phyloP scores from a whole-genome alignment of 176 grass and related monocot genomes.

The Tillandsia leiboldiana region DNA sequence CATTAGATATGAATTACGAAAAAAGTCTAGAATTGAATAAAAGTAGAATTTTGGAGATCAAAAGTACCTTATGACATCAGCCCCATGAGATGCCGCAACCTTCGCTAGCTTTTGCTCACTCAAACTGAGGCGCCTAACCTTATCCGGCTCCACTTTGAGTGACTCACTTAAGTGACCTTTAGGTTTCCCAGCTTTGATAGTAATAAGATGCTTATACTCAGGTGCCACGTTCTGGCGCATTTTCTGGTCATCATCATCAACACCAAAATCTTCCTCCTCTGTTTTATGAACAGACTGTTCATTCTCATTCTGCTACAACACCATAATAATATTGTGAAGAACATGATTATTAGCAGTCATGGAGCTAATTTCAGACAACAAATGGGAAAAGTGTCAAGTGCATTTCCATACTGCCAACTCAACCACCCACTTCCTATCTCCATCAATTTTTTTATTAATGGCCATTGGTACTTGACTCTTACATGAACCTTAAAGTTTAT shows the following conservation, averaged over 20 bases:
- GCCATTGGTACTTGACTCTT: no score
- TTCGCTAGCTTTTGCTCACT: conserved; percentile 19
- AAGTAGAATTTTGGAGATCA: background rate
- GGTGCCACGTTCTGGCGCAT: background rate
- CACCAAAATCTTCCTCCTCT: conserved; percentile 1
- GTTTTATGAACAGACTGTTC: background rate
- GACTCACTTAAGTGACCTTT: conserved; percentile 11
- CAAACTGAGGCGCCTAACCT: conserved; percentile 17
- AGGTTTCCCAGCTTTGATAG: conserved; percentile 19
- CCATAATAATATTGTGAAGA: background rate
- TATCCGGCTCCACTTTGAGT: conserved; percentile 16
- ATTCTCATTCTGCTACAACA: background rate
- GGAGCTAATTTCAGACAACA: background rate
- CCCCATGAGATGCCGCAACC: conserved; percentile 7
- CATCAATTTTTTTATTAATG: no score
- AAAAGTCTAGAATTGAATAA: background rate
- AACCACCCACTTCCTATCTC: no score
- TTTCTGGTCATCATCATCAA: conserved; percentile 13
- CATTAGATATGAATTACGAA: background rate
- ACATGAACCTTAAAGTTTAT: no score
- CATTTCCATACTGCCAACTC: background rate
- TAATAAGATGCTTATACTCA: conserved; percentile 14
- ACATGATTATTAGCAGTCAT: background rate
- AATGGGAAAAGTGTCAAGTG: background rate
- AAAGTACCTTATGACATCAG: conserved; percentile 15